Percentiles rank a stretch among this genome's conserved stretches.
Evolutionary conservation across 1,284 basidiomycete species (phyloP).

Genomic region (Moesziomyces sp.): DNA sequence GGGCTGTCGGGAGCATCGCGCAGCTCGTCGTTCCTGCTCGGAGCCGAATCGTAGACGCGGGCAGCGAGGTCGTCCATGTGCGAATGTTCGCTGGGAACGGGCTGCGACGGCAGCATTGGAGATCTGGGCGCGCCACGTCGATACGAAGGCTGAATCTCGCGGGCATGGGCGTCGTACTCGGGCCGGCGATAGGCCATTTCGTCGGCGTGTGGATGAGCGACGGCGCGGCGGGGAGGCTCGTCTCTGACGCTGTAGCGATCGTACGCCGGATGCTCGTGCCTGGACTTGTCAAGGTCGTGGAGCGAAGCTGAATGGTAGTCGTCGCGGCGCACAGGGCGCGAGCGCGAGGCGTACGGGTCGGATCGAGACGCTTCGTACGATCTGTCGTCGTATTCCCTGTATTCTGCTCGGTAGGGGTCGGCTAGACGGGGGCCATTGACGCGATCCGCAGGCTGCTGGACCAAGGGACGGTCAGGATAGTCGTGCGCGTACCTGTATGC

Average conservation of each 20-base stretch:
- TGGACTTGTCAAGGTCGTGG: slow-evolving; percentile 25
- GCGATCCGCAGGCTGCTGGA: slow-evolving; percentile 20
- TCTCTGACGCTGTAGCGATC: slow-evolving; percentile 27
- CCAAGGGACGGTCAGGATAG: slow-evolving; percentile 12
- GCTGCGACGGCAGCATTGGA: slow-evolving; percentile 20
- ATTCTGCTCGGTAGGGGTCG: slow-evolving; percentile 21
- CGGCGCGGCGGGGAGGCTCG: slow-evolving; percentile 9
- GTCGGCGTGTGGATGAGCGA: slow-evolving; percentile 8
- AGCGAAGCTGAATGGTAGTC: slow-evolving; percentile 11
- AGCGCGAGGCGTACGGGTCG: slow-evolving; percentile 25
- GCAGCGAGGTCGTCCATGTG: slow-evolving; percentile 11
- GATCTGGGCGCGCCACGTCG: slow-evolving; percentile 31
- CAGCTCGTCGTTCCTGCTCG: slow-evolving; percentile 20
- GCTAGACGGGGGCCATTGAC: slow-evolving; percentile 13
- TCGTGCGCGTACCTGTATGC: slow-evolving; percentile 31
- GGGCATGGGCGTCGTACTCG: slow-evolving; percentile 29
- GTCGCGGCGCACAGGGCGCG: slow-evolving; percentile 18
- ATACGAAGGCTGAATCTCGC: slow-evolving; percentile 52
- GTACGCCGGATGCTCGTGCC: slow-evolving; percentile 18
- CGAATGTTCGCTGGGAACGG: slow-evolving; percentile 5
- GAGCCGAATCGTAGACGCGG: slow-evolving; percentile 11
- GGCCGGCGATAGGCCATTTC: slow-evolving; percentile 24
- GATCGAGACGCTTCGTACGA: slow-evolving; percentile 17
- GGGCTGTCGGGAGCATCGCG: slow-evolving; percentile 33
- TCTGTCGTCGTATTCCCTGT: slow-evolving; percentile 18